Evolutionary conservation across 139 green algal species (phyloP).

Genomic region (Tetradesmus lagerheimii): DNA sequence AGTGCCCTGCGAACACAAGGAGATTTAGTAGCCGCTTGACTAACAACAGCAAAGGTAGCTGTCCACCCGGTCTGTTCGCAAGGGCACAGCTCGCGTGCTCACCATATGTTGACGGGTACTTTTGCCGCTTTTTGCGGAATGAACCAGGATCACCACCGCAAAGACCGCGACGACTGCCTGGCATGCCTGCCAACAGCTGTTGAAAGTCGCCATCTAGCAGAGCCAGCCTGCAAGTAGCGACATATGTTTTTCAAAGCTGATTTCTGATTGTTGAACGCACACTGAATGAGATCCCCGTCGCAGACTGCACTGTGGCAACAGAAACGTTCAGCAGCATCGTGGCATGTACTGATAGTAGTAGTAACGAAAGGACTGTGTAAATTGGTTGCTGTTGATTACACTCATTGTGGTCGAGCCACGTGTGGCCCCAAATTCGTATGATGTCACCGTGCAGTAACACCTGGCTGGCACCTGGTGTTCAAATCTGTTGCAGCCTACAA

Average conservation of each 20-base stretch:
- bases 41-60: neutral
- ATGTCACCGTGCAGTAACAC: neutral
- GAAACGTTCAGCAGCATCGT: neutral
- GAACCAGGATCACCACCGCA: neutral
- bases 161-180: neutral
- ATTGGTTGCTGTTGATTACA: no score
- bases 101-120: neutral
- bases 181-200: neutral
- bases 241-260: neutral
- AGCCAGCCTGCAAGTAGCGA: neutral
- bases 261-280: neutral
- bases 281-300: neutral
- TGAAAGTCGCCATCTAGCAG: neutral
- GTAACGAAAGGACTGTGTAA: no score
- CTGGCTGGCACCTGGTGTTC: neutral
- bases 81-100: neutral
- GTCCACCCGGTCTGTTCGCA: neutral
- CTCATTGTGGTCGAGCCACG: no score
- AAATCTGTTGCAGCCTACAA: neutral
- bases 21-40: neutral
- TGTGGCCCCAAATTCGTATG: neutral
- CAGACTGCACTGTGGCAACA: neutral
- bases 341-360: no score
- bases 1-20: neutral
- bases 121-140: neutral